Conservation (phyloP, 176 grass and related monocot species). For the Rhynchospora pubera region DNA sequence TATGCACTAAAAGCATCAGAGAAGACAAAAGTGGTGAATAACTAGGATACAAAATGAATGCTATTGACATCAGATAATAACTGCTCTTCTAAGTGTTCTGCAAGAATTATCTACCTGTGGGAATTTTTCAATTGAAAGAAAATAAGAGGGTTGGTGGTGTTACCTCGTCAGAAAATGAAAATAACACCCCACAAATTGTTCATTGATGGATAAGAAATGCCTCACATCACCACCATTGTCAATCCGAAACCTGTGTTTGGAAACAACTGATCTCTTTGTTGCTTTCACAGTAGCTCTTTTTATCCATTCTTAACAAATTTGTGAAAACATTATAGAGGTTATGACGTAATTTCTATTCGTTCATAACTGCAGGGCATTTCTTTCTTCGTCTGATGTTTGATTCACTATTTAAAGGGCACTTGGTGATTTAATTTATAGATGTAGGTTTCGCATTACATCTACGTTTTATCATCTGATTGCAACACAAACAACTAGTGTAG, state of each 20-base stretch:
- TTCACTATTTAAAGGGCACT: not conserved
- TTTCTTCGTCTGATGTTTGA: not conserved
- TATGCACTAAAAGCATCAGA: not conserved
- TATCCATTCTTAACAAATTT: not conserved
- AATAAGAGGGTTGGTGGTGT: not conserved
- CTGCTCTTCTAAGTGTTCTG: not conserved
- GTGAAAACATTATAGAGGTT: not conserved
- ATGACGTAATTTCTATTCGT: not conserved
- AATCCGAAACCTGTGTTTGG: not conserved
- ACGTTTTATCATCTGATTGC: not conserved
- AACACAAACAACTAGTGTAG: not conserved
- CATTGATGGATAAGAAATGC: not conserved
- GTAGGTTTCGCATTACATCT: not conserved
- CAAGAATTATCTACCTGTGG: not conserved
- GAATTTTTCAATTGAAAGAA: constrained; percentile 4
- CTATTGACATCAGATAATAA: not conserved
- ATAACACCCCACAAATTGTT: not conserved
- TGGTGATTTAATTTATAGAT: not conserved
- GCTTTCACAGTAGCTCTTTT: not conserved
- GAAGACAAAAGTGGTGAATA: not conserved
- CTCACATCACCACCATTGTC: not conserved
- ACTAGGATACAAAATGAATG: not conserved
- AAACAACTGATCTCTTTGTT: no score
- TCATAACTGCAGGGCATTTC: not conserved
- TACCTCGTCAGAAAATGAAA: not conserved